Percentiles rank a stretch among this genome's conserved stretches.
Evolutionary conservation across 2,329 filamentous ascomycete species (phyloP).

Genomic region (Aspergillus amoenus): DNA sequence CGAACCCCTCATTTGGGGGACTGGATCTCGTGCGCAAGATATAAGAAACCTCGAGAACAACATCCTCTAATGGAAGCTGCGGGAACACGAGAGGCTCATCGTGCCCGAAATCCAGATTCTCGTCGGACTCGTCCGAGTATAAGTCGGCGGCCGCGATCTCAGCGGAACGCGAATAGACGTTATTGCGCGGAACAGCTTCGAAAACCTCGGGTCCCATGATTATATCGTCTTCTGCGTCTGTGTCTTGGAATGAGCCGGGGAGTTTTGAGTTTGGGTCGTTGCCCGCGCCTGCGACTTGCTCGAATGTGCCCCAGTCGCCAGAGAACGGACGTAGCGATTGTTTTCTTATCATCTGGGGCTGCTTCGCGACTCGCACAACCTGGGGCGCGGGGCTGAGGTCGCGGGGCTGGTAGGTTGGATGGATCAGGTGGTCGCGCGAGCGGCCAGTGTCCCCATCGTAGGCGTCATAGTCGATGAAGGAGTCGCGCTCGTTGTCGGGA

Average conservation of each 20-base stretch:
- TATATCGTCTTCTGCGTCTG: neutral
- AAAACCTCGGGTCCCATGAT: neutral
- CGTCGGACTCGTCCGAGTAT: constrained; percentile 9
- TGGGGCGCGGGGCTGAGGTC: constrained; percentile 9
- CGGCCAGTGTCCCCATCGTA: constrained; percentile 4
- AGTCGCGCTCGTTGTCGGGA: constrained; percentile 6
- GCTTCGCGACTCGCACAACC: constrained; percentile 9
- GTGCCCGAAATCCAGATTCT: constrained; percentile 3
- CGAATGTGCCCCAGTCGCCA: constrained; percentile 7
- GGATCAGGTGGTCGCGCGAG: constrained; percentile 3
- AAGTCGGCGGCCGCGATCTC: constrained; percentile 5
- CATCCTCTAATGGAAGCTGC: constrained; percentile 10
- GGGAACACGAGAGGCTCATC: constrained; percentile 4
- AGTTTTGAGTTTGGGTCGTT: neutral
- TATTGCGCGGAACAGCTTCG: neutral
- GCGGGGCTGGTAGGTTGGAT: constrained; percentile 8
- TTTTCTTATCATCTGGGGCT: constrained; percentile 12
- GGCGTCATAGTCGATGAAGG: constrained; percentile 3
- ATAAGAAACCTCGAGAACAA: constrained; percentile 3
- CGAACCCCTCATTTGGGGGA: constrained; percentile 6
- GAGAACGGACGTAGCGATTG: constrained; percentile 4
- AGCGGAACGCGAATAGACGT: neutral
- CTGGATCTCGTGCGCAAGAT: constrained; percentile 8
- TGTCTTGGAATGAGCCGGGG: constrained; percentile 7
- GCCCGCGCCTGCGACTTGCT: neutral